These are phyloP conservation scores for Elymus sibiricus DNA, from an alignment of 176 grass and related monocot genomes.

Conservation along the genomic window DNA sequence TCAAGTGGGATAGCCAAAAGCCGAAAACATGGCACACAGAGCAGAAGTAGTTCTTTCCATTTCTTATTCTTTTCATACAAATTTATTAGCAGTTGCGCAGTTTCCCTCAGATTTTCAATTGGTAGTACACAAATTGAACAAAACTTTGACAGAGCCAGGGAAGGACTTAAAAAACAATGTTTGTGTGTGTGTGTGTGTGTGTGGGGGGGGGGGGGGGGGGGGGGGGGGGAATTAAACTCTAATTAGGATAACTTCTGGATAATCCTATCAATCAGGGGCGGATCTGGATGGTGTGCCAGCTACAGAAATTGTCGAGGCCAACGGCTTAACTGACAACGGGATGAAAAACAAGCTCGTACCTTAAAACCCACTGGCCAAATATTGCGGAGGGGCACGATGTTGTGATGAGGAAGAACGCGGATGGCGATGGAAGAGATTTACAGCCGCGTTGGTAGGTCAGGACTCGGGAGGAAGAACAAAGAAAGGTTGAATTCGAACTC, in stretches of 20 bases:
- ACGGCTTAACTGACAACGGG: neutral
- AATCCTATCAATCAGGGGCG: neutral
- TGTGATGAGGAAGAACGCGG: neutral
- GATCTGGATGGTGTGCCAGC: neutral
- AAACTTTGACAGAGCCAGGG: neutral
- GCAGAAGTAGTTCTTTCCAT: neutral
- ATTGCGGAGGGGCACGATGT: neutral
- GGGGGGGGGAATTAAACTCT: neutral
- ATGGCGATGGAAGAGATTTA: neutral
- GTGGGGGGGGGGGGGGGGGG: too few relatives aligned
- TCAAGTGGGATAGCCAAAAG: neutral
- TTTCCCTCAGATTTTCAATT: neutral
- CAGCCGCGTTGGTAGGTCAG: neutral
- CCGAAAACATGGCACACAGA: slow-evolving; percentile 1
- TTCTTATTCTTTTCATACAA: neutral
- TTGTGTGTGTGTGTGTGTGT: too few relatives aligned
- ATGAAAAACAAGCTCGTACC: slow-evolving; percentile 1
- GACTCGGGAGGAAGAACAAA: neutral
- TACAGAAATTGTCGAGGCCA: neutral
- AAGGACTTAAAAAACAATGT: neutral
- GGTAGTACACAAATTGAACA: neutral
- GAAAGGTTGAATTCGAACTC: neutral
- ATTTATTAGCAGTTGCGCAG: neutral
- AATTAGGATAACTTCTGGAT: neutral
- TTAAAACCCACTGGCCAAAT: neutral